Evolutionary conservation across 148 eudicot species (phyloP), one percentile per base, ranked within the genome.

Genomic region (Fagopyrum tataricum): DNA sequence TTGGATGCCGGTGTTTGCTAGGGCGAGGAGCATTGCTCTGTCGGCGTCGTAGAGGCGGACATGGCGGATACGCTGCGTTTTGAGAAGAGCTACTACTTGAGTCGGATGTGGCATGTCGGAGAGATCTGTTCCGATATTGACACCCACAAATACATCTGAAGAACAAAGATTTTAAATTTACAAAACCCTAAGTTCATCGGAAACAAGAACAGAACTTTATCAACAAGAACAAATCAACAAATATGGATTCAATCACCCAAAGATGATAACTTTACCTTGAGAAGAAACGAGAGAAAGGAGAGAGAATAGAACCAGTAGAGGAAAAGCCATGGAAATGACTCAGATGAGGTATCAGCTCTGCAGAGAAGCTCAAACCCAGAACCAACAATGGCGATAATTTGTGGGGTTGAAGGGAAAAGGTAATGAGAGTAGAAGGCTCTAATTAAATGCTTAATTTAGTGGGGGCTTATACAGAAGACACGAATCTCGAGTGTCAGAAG

Each of bases 21-120:
- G 92, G 6, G 98, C 98, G 17, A 79, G 87, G 40, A 93, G 84
- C 97, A 91, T 91, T 48, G 87, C 87, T 71, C 74, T 59, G 81
- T 93, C 92, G 10, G 97, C 81, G 62, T 91, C 95, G 67, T 72
- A 91, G 31, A 93, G 91, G 74, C 97, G 81, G 42, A 93, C 88
- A 39, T 93, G 86, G 17, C 80, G 84, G 78, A 93, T 86, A 61
- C 88, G 87, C 73, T 93, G 98, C 47, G 95, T 80, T 81, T 87
- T 91, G 67, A 93, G 90, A 72, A 93, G 97, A 17, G 92, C 86
- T 48, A 86, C 97, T 10, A 91, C 88, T 69, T 93, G 89, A 39
- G 91, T 86, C 53, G 97, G 98, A 78, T 69, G 84, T n/a, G 97
- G 95, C 82, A 82, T 82, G 76, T 91, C 87, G 14, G 97, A 89